Percentiles rank a stretch among this genome's conserved stretches.
phyloP scores from a whole-genome alignment of 1,284 basidiomycete genomes.

The Ustilago esculenta region DNA sequence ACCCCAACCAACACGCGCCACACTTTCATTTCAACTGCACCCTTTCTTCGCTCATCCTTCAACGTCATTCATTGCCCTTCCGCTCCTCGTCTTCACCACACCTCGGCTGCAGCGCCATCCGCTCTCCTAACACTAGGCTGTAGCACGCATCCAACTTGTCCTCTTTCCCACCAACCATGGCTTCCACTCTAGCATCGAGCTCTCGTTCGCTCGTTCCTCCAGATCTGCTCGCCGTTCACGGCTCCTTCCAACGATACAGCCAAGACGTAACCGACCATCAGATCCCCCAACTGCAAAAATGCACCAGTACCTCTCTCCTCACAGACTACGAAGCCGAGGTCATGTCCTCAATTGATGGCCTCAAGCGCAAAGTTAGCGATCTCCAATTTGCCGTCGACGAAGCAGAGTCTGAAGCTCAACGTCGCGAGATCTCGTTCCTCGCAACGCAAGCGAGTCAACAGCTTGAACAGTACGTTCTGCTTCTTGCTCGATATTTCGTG shows the following conservation, averaged over 20 bases:
- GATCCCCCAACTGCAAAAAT: conserved; percentile 35
- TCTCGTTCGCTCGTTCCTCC: conserved; percentile 23
- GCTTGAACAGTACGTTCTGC: conserved; percentile 24
- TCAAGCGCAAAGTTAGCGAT: conserved; percentile 43
- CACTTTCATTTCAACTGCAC: too few relatives aligned
- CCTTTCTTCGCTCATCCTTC: too few relatives aligned
- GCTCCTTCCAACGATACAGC: conserved; percentile 36
- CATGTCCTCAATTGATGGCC: conserved; percentile 42
- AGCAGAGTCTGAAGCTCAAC: conserved; percentile 34
- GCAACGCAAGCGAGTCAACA: conserved; percentile 9
- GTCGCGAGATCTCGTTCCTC: conserved; percentile 18
- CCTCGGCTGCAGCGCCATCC: background rate
- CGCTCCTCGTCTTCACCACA: background rate
- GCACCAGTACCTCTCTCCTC: conserved; percentile 28
- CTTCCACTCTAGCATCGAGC: conserved; percentile 11
- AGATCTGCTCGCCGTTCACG: conserved; percentile 32
- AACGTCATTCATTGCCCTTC: too few relatives aligned
- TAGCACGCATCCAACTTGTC: too few relatives aligned
- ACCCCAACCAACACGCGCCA: too few relatives aligned
- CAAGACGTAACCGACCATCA: conserved; percentile 47
- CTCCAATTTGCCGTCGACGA: conserved; percentile 53
- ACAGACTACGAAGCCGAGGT: conserved; percentile 47
- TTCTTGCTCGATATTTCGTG: background rate
- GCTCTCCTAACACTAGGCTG: background rate
- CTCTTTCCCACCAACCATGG: too few relatives aligned